phyloP scores from a whole-genome alignment of 345 rosid genomes.

The Bruguiera sexangula region DNA sequence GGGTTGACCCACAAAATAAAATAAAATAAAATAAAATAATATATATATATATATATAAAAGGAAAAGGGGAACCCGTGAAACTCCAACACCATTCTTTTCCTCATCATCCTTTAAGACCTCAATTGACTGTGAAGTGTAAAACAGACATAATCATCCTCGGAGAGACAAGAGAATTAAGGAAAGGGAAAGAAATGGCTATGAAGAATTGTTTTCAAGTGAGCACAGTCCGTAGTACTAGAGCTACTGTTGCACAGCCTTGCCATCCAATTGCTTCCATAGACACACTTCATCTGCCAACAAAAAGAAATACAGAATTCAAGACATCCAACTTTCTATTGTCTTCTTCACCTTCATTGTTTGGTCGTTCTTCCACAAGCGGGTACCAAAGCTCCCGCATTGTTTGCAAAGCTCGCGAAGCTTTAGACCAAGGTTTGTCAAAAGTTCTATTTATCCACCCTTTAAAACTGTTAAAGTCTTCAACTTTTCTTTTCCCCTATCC shows the following conservation, averaged over 20 bases:
- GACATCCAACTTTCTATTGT: constrained; percentile 19
- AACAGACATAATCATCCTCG: background rate
- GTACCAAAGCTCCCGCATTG: constrained; percentile 26
- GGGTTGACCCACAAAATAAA: background rate
- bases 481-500: background rate
- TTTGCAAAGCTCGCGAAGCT: constrained; percentile 65
- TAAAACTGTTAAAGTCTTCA: background rate
- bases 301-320: constrained; percentile 22
- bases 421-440: constrained; percentile 42
- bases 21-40: too few species aligned
- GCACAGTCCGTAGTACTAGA: constrained; percentile 28
- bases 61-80: background rate
- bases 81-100: constrained; percentile 9
- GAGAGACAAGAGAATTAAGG: background rate
- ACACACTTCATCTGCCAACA: constrained; percentile 34
- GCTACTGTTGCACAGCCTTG: constrained; percentile 27
- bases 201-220: constrained; percentile 44
- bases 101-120: background rate
- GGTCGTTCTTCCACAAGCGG: constrained; percentile 14
- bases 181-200: constrained; percentile 33
- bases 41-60: too few species aligned
- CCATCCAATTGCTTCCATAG: constrained; percentile 31
- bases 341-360: constrained; percentile 23
- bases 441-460: background rate
- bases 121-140: background rate